phyloP scores from a whole-genome alignment of 306 rosid genomes.

The Casuarina equisetifolia region DNA sequence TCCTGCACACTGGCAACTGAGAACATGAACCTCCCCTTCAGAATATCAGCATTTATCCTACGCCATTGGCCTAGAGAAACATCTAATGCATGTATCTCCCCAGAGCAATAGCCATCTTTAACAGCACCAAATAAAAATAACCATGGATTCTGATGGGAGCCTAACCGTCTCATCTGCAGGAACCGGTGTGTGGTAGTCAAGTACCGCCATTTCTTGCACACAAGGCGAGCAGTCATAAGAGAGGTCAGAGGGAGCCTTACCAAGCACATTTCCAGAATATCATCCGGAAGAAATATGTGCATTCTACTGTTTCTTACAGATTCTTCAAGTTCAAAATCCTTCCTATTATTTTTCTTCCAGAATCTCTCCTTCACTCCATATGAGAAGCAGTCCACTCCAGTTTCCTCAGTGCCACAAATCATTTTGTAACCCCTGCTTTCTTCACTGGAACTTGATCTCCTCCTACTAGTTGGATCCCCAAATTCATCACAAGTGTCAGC shows the following conservation, averaged over 20 bases:
- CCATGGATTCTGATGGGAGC: constrained; percentile 86
- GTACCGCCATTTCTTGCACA: constrained; percentile 91
- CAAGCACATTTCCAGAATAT: constrained; percentile 93
- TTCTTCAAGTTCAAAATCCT: constrained; percentile 63
- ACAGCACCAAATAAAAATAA: constrained; percentile 88
- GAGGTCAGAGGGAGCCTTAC: constrained; percentile 83
- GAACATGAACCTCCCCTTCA: constrained; percentile 91
- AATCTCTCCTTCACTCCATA: constrained; percentile 85
- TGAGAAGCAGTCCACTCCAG: constrained; percentile 81
- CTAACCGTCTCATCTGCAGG: constrained; percentile 84
- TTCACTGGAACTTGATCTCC: constrained; percentile 91
- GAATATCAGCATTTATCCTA: constrained; percentile 72
- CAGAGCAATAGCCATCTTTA: constrained; percentile 89
- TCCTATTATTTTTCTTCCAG: constrained; percentile 71
- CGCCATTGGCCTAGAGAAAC: constrained; percentile 82
- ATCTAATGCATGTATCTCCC: constrained; percentile 90
- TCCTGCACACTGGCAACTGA: constrained; percentile 78
- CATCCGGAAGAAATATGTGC: constrained; percentile 92
- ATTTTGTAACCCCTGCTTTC: constrained; percentile 81
- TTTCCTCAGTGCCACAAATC: constrained; percentile 66
- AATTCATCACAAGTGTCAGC: constrained; percentile 84
- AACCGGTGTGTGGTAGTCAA: constrained; percentile 82
- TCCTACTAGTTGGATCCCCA: constrained; percentile 69
- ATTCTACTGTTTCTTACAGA: constrained; percentile 54
- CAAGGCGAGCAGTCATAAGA: constrained; percentile 97